A percentile compares a stretch with the other conserved stretches of the same genome.
These are phyloP conservation scores for Boletus subcaerulescens DNA, from an alignment of 768 basidiomycete genomes.

Conservation along the genomic window DNA sequence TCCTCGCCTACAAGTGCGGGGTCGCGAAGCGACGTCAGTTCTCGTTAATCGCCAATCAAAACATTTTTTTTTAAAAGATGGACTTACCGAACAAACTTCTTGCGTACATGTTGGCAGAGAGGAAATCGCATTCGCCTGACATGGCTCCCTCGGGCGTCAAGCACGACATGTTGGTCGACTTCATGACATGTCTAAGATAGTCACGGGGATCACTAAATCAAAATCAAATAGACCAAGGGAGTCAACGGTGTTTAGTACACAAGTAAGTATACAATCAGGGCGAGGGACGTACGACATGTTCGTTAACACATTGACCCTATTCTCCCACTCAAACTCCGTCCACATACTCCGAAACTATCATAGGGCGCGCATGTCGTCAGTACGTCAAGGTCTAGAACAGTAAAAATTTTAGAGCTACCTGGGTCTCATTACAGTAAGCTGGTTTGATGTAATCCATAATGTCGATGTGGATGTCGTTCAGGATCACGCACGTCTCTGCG, in stretches of 20 bases:
- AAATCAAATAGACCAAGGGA: neutral
- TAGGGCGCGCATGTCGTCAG: conserved; percentile 3
- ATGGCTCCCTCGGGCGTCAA: conserved; percentile 85
- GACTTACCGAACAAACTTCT: conserved; percentile 85
- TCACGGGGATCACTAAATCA: conserved; percentile 71
- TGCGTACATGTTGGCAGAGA: conserved; percentile 96
- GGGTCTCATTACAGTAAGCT: conserved; percentile 91
- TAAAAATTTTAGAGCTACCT: conserved; percentile 48
- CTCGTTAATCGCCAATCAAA: neutral
- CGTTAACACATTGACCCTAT: conserved; percentile 91
- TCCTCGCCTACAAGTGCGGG: conserved; percentile 68
- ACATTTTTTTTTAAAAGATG: too few species aligned
- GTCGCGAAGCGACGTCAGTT: neutral
- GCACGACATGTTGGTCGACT: conserved; percentile 96
- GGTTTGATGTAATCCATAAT: conserved; percentile 59
- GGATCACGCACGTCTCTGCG: conserved; percentile 85
- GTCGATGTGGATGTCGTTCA: conserved; percentile 97
- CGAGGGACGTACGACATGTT: conserved; percentile 62
- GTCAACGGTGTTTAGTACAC: neutral
- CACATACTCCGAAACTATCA: conserved; percentile 92
- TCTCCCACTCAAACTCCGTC: conserved; percentile 99
- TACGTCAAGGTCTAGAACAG: neutral
- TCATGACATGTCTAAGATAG: conserved; percentile 94
- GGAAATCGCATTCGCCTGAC: conserved; percentile 95
- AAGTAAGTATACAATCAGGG: neutral